Evolutionary conservation across 2,329 filamentous ascomycete genomes (phyloP).

Genomic region (Fusarium stilboides): DNA sequence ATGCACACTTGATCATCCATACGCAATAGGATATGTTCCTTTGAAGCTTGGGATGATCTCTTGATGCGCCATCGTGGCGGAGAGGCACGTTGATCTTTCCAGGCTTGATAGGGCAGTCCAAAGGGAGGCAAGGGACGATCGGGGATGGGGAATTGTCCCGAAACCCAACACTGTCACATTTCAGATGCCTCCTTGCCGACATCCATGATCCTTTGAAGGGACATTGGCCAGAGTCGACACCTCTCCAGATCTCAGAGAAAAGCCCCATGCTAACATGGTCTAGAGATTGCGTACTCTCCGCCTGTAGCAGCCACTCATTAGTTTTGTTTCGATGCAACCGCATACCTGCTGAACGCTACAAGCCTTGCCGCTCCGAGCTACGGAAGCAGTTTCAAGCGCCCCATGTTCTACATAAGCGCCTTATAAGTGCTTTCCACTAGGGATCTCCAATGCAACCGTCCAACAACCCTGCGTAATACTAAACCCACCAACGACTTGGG

Average conservation of each 20-base stretch:
- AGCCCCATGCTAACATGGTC: conserved; percentile 3
- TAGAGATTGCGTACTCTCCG: conserved; percentile 1
- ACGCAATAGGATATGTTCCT: conserved; percentile 19
- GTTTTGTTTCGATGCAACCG: conserved; percentile 15
- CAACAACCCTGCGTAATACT: conserved; percentile 36
- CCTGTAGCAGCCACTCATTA: conserved; percentile 12
- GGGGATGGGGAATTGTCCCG: conserved; percentile 20
- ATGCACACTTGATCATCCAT: conserved; percentile 29
- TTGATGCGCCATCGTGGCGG: conserved; percentile 31
- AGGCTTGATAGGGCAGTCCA: conserved; percentile 20
- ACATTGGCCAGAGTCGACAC: conserved; percentile 5
- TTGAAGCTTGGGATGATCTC: conserved; percentile 35
- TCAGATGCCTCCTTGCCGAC: conserved; percentile 38
- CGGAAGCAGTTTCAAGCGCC: conserved; percentile 24
- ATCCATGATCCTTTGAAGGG: conserved; percentile 13
- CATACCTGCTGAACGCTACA: conserved; percentile 4
- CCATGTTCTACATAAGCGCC: conserved; percentile 43
- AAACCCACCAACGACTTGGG: conserved; percentile 33
- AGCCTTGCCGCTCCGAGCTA: neutral
- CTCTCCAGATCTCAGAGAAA: conserved; percentile 4
- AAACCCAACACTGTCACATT: conserved; percentile 37
- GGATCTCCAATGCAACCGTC: conserved; percentile 38
- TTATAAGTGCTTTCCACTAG: conserved; percentile 31
- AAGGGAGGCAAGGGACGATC: conserved; percentile 36
- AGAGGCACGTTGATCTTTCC: conserved; percentile 35